Conservation (phyloP, 805 yeast genomes). For the Hanseniaspora pseudoguilliermondii region DNA sequence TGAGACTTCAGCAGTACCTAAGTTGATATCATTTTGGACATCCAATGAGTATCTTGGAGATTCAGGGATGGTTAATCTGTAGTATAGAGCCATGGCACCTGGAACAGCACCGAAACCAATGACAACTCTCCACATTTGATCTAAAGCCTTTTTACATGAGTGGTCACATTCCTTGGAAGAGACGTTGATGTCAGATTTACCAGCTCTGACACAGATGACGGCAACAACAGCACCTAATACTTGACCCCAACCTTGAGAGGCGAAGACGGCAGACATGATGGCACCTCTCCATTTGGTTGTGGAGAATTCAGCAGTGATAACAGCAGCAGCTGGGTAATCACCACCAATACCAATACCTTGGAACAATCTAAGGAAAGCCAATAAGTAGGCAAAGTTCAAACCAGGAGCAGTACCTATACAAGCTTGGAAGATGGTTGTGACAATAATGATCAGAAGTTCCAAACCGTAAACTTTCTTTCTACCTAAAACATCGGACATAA, state of each 20-base stretch:
- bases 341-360: conserved; percentile 98
- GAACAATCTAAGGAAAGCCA: conserved; percentile 66
- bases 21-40: conserved; percentile 45
- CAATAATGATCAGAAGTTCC: conserved; percentile 74
- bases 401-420: conserved; percentile 59
- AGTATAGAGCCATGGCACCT: conserved; percentile 71
- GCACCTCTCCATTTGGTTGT: conserved; percentile 98
- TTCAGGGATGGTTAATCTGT: conserved; percentile 87
- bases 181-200: conserved; percentile 44
- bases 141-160: conserved; percentile 63
- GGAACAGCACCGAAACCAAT: conserved; percentile 87
- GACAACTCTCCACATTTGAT: conserved; percentile 88
- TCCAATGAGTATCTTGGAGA: conserved; percentile 86
- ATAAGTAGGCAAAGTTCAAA: conserved; percentile 57
- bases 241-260: conserved; percentile 97
- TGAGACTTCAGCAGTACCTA: conserved; percentile 44
- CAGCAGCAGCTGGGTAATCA: conserved; percentile 89
- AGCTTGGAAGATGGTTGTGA: conserved; percentile 69
- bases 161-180: conserved; percentile 53
- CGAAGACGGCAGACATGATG: conserved; percentile 89
- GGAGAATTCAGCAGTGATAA: conserved; percentile 82
- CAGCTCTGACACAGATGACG: conserved; percentile 60
- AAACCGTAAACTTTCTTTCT: conserved; percentile 79
- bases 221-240: conserved; percentile 77
- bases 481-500: conserved; percentile 67